Evolutionary conservation across 1,284 basidiomycete species (phyloP), one percentile per base, ranked within the genome.

Genomic region (Ustilago xerochloae): DNA sequence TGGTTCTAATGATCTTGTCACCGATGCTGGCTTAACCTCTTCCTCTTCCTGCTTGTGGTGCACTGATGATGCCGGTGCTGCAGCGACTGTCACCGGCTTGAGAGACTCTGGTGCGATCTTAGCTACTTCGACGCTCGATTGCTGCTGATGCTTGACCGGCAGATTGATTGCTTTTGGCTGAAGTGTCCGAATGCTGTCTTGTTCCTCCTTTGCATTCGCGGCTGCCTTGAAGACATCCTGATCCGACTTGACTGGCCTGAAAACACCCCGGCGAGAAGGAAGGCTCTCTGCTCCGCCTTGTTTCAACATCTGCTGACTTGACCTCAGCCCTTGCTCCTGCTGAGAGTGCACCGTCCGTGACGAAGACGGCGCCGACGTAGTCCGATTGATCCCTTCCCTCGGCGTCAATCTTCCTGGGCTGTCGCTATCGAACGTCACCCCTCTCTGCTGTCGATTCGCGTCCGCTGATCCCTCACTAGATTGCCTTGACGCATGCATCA

Each of bases 231-330:
- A 72, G 10, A 63, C 63, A 30, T 72, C 69, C 20, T 72, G 60
- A 39, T 72, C 69, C 18, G 63, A 67, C 43, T 72, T 72, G 60
- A 63, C 63, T 12, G 63, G 33, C 15, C 63, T 60, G 16, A 67
- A 62, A 4, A 33, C 41, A 4, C 59, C 52, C 20, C 55, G 38
- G 0, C 41, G 7, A 22, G 68, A 32, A 33, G 54, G 61, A 38
- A 35, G 29, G 24, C 45, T 50, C 28, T 53, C 51, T 2, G 24
- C 33, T 13, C 36, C 54, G 18, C 53, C 52, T 1, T 30, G 22
- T 24, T 9, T 54, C 8, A n/a, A 28, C 13, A 43, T 33, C 2
- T 35, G 50, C 38, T 63, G 57, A 49, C 28, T 33, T 1, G 32
- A 56, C 6, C 29, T 33, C 20, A 10, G 12, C 28, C 10, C 41